Evolutionary conservation across 2,329 filamentous ascomycete species (phyloP).

Genomic region (Helotiales sp.): DNA sequence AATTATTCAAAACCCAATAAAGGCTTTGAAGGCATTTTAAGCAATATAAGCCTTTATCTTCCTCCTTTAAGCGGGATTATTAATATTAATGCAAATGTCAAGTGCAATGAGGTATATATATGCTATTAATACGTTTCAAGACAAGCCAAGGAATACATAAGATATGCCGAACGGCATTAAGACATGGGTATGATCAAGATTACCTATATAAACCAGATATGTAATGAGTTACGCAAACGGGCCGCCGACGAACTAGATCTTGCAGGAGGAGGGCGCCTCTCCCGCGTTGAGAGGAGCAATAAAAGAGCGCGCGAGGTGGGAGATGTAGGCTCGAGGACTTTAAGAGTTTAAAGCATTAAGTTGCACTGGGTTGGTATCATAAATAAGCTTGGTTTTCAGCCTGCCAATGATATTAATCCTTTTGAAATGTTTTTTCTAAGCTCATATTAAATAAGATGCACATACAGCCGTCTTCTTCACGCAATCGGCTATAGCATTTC

Average conservation of each 20-base stretch:
- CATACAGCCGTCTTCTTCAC: neutral
- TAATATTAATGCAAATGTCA: neutral
- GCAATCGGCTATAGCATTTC: neutral
- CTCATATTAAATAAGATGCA: neutral
- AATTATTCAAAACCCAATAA: neutral
- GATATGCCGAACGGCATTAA: neutral
- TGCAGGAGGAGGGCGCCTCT: neutral
- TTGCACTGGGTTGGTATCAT: neutral
- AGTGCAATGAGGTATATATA: neutral
- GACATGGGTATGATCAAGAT: neutral
- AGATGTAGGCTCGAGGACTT: neutral
- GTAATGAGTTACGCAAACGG: neutral
- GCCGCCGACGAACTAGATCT: neutral
- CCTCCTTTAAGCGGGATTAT: neutral
- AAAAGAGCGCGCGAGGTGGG: neutral
- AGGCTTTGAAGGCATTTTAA: neutral
- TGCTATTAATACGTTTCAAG: neutral
- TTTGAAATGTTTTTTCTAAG: neutral
- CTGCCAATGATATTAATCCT: neutral
- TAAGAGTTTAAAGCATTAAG: neutral
- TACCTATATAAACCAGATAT: neutral
- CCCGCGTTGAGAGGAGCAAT: neutral
- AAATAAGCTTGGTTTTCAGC: neutral
- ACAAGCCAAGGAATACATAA: neutral
- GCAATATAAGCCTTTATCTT: neutral